A percentile compares a stretch with the other conserved stretches of the same genome.
Conservation (phyloP, 1,139 yeast species). For the Citeromyces hawaiiensis region DNA sequence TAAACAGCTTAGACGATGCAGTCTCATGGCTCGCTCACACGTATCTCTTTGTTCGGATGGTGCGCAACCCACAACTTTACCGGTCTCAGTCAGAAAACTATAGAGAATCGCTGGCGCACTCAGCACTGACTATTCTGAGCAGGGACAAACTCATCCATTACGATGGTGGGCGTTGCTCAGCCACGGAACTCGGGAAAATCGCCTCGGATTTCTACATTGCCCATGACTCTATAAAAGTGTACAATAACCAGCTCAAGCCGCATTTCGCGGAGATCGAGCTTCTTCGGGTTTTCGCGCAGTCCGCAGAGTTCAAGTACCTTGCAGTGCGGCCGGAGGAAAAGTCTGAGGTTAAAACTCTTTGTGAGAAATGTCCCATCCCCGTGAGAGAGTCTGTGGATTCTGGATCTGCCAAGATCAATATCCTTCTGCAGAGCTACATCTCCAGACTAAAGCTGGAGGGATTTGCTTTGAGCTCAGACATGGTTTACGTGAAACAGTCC, state of each 20-base stretch:
- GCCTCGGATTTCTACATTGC: conserved; percentile 82
- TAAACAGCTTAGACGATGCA: conserved; percentile 51
- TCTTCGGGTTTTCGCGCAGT: conserved; percentile 59
- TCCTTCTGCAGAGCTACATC: conserved; percentile 73
- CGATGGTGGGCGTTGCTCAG: conserved; percentile 32
- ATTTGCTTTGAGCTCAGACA: conserved; percentile 84
- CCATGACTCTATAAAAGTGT: conserved; percentile 54
- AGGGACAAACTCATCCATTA: conserved; percentile 47
- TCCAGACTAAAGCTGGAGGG: conserved; percentile 71
- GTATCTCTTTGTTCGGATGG: conserved; percentile 73
- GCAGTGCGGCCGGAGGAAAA: conserved; percentile 84
- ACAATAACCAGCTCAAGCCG: conserved; percentile 48
- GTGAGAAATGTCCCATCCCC: conserved; percentile 78
- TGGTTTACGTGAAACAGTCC: conserved; percentile 86
- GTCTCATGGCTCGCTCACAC: conserved; percentile 71
- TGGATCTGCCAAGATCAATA: conserved; percentile 67
- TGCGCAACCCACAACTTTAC: conserved; percentile 57
- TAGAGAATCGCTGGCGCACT: conserved; percentile 57
- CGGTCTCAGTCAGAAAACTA: conserved; percentile 61
- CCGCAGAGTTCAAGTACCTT: conserved; percentile 77
- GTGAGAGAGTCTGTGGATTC: conserved; percentile 61
- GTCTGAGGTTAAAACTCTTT: conserved; percentile 55
- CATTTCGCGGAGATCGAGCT: conserved; percentile 62
- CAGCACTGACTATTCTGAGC: conserved; percentile 53
- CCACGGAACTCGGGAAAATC: conserved; percentile 76